A percentile compares a stretch with the other conserved stretches of the same genome.
These are phyloP conservation scores for Rhynchosporium secalis DNA, from an alignment of 2,329 filamentous ascomycete genomes.

Conservation along the genomic window DNA sequence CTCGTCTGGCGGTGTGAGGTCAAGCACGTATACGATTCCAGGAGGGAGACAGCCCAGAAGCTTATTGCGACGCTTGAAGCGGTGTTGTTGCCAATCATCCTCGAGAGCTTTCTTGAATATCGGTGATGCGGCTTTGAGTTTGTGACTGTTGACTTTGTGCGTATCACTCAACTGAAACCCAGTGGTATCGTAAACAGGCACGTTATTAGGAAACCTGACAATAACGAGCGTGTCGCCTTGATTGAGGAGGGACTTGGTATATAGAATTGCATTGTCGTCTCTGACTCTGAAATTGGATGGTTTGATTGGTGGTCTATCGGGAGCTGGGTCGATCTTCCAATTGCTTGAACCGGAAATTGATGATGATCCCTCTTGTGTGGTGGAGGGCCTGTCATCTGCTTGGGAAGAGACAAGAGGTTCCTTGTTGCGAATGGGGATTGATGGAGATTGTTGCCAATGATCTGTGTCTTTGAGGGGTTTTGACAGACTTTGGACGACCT, in stretches of 20 bases:
- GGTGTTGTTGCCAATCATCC: conserved; percentile 45
- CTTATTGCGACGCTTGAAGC: conserved; percentile 42
- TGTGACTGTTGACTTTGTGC: conserved; percentile 49
- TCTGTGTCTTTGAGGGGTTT: neutral
- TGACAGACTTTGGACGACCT: conserved; percentile 3
- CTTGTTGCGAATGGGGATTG: neutral
- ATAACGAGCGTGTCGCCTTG: conserved; percentile 49
- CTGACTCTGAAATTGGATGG: conserved; percentile 13
- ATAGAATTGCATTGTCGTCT: conserved; percentile 27
- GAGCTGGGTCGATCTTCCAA: neutral
- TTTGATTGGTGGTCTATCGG: neutral
- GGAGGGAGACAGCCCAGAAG: conserved; percentile 36
- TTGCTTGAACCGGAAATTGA: neutral
- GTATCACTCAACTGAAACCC: conserved; percentile 38
- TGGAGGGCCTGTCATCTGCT: neutral
- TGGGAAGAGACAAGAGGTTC: neutral
- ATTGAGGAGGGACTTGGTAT: conserved; percentile 25
- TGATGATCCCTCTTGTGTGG: neutral
- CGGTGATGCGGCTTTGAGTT: conserved; percentile 49
- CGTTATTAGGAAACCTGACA: conserved; percentile 42
- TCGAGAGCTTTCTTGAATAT: conserved; percentile 50
- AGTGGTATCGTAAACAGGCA: conserved; percentile 30
- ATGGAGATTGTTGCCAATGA: neutral
- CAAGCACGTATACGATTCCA: conserved; percentile 58
- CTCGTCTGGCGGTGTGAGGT: conserved; percentile 61